phyloP scores from a whole-genome alignment of 1,284 basidiomycete genomes.

The Ganoderma resinaceum region DNA sequence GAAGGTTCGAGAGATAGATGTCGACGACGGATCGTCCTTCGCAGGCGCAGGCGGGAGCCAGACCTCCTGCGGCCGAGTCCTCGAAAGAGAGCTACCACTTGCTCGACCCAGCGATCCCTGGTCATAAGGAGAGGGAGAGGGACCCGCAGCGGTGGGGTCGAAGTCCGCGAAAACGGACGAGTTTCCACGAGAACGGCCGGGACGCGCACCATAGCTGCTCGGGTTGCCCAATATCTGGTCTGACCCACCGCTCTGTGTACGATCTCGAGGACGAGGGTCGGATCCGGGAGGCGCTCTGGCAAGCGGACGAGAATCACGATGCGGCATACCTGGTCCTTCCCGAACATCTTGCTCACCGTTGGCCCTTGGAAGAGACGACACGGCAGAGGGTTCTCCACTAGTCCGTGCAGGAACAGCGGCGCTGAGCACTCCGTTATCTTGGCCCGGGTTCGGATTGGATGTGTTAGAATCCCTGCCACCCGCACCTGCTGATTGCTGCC shows the following conservation, averaged over 20 bases:
- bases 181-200: conserved; percentile 30
- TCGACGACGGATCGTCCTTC: conserved; percentile 21
- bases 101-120: conserved; percentile 33
- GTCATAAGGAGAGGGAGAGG: conserved; percentile 18
- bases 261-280: conserved; percentile 27
- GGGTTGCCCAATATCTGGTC: conserved; percentile 23
- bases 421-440: conserved; percentile 26
- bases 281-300: conserved; percentile 20
- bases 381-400: conserved; percentile 24
- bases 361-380: conserved; percentile 16
- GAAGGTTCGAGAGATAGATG: conserved; percentile 33
- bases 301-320: conserved; percentile 29
- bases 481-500: conserved; percentile 11
- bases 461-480: conserved; percentile 20
- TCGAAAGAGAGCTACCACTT: conserved; percentile 32
- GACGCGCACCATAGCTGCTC: conserved; percentile 27
- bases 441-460: conserved; percentile 14
- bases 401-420: conserved; percentile 13
- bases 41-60: conserved; percentile 29
- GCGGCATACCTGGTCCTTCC: conserved; percentile 22
- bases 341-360: conserved; percentile 30
- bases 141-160: conserved; percentile 14
- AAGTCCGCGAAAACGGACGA: conserved; percentile 30
- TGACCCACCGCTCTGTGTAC: conserved; percentile 30
- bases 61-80: conserved; percentile 28